These are phyloP conservation scores for Platanthera zijinensis DNA, from an alignment of 106 monocot species.

Conservation along the genomic window DNA sequence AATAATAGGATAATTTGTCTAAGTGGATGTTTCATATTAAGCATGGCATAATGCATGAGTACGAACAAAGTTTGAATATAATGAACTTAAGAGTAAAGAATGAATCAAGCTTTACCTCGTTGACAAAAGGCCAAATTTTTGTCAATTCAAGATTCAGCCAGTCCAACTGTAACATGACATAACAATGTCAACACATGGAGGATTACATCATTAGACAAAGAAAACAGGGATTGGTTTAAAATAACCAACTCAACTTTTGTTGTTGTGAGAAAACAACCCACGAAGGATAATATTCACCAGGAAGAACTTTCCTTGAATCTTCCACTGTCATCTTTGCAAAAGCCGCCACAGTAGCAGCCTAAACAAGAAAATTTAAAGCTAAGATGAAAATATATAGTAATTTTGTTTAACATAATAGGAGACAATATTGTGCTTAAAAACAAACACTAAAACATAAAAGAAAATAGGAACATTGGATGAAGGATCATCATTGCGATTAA, in stretches of 20 bases:
- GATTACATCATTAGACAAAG: not conserved
- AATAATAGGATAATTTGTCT: not conserved
- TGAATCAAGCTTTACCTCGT: slow-evolving; percentile 46
- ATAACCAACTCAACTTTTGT: slow-evolving; percentile 65
- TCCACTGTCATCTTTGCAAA: slow-evolving; percentile 82
- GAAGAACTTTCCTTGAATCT: slow-evolving; percentile 79
- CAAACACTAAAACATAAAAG: not conserved
- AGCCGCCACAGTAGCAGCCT: slow-evolving; percentile 71
- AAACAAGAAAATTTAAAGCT: not conserved
- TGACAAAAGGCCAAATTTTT: slow-evolving; percentile 96
- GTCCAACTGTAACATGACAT: slow-evolving; percentile 52
- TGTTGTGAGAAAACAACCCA: slow-evolving; percentile 86
- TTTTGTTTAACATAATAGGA: not conserved
- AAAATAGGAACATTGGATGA: not conserved
- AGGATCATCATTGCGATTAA: not conserved
- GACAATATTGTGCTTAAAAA: not conserved
- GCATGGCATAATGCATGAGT: no score
- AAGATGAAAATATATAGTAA: not conserved
- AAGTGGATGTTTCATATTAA: not conserved
- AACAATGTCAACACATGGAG: slow-evolving; percentile 12
- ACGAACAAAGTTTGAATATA: not conserved
- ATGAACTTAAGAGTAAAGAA: not conserved
- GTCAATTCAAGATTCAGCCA: slow-evolving; percentile 80
- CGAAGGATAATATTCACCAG: slow-evolving; percentile 66
- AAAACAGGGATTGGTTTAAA: not conserved